Evolutionary conservation across 257 asterid species (phyloP).

Genomic region (Cordia subcordata): DNA sequence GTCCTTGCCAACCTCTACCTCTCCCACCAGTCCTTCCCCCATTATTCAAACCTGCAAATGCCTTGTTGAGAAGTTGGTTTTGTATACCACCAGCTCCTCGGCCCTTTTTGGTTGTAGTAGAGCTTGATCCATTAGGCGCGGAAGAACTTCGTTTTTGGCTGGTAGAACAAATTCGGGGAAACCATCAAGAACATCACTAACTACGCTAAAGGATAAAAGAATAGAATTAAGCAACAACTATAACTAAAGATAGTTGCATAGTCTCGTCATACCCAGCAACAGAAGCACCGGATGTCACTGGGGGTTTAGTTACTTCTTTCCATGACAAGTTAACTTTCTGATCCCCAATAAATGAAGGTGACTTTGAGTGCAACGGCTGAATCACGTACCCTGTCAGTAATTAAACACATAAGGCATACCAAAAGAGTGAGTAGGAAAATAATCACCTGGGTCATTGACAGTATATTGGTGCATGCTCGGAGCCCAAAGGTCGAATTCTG

Average conservation of each 20-base stretch:
- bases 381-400: constrained; percentile 12
- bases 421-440: constrained; percentile 8
- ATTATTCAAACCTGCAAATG: constrained; percentile 57
- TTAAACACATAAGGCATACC: background rate
- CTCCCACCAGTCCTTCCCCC: constrained; percentile 40
- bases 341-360: constrained; percentile 82
- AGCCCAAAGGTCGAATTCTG: constrained; percentile 79
- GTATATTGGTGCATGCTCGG: constrained; percentile 77
- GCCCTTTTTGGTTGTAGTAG: constrained; percentile 49
- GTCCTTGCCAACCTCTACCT: constrained; percentile 33
- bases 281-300: constrained; percentile 34
- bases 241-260: background rate
- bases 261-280: constrained; percentile 49
- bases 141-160: constrained; percentile 60
- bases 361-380: constrained; percentile 82
- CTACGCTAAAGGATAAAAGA: background rate
- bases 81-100: constrained; percentile 61
- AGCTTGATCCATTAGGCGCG: constrained; percentile 39
- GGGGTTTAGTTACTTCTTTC: constrained; percentile 64
- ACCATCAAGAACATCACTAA: background rate
- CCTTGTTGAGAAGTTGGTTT: constrained; percentile 68
- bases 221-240: background rate
- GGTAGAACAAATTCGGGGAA: constrained; percentile 11
- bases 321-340: constrained; percentile 80
- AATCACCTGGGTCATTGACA: constrained; percentile 72